These are phyloP conservation scores for Epithemia pelagica DNA, from an alignment of 108 stramenopile species.

Conservation along the genomic window DNA sequence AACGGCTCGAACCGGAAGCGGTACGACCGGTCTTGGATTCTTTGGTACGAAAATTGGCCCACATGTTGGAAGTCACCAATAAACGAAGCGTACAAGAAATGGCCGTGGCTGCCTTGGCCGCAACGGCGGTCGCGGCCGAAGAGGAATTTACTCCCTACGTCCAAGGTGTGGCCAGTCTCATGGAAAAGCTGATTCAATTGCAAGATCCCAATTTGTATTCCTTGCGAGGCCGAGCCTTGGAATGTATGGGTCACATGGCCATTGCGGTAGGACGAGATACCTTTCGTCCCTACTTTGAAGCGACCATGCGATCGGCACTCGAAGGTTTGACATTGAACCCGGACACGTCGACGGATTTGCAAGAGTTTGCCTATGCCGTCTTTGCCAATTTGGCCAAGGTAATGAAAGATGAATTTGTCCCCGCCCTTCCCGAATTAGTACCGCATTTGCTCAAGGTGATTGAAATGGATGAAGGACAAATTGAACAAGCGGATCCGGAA, in stretches of 20 bases:
- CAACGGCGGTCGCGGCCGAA: slow-evolving; percentile 95
- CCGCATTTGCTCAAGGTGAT: slow-evolving; percentile 89
- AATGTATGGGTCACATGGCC: slow-evolving; percentile 99
- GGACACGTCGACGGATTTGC: slow-evolving; percentile 80
- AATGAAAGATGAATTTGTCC: slow-evolving; percentile 93
- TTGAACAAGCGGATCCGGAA: slow-evolving; percentile 55
- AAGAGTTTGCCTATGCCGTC: slow-evolving; percentile 93
- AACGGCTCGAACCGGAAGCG: slow-evolving; percentile 90
- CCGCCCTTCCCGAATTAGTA: slow-evolving; percentile 80
- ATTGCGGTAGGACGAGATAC: slow-evolving; percentile 90
- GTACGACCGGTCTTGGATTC: slow-evolving; percentile 87
- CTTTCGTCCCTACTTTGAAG: slow-evolving; percentile 91
- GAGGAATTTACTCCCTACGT: slow-evolving; percentile 95
- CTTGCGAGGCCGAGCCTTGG: slow-evolving; percentile 91
- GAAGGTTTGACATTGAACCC: slow-evolving; percentile 61
- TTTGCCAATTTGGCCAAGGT: slow-evolving; percentile 96
- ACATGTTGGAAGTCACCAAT: slow-evolving; percentile 84
- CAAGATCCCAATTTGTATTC: slow-evolving; percentile 72
- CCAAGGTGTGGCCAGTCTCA: slow-evolving; percentile 70
- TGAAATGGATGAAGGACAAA: slow-evolving; percentile 69
- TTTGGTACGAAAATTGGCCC: slow-evolving; percentile 84
- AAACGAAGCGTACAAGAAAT: slow-evolving; percentile 95
- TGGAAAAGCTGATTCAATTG: slow-evolving; percentile 76
- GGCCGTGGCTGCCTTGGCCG: slow-evolving; percentile 94
- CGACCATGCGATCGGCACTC: slow-evolving; percentile 86